These are phyloP conservation scores for Cyclocybe aegerita DNA, from an alignment of 768 basidiomycete genomes.

Conservation along the genomic window DNA sequence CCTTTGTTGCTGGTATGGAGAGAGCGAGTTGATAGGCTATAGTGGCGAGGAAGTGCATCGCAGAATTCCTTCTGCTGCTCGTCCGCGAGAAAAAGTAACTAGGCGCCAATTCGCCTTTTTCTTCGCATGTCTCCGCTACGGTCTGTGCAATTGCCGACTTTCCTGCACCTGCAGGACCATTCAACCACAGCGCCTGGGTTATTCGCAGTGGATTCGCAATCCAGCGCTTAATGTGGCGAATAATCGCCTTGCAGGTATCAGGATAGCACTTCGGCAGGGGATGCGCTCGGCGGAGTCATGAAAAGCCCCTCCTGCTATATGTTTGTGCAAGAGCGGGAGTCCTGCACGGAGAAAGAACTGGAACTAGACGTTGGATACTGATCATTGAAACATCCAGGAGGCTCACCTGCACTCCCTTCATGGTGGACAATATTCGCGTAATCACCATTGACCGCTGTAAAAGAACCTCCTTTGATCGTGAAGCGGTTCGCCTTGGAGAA, in stretches of 20 bases:
- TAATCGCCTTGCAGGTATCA: not conserved
- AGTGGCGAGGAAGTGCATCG: not conserved
- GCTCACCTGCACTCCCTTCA: too few relatives aligned
- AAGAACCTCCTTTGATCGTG: too few relatives aligned
- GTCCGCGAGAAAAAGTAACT: not conserved
- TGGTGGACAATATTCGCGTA: too few relatives aligned
- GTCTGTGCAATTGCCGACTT: conserved; percentile 1
- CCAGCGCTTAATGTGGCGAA: not conserved
- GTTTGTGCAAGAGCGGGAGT: too few relatives aligned
- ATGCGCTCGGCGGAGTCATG: not conserved
- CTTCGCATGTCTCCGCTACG: not conserved
- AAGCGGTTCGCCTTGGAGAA: too few relatives aligned
- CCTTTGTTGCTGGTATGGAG: not conserved
- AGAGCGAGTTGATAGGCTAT: not conserved
- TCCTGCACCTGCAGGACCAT: conserved; percentile 1
- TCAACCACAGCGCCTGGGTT: not conserved
- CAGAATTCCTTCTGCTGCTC: not conserved
- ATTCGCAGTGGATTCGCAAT: not conserved
- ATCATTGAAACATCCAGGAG: not conserved
- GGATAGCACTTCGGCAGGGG: not conserved
- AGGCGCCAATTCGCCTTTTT: not conserved
- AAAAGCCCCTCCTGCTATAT: not conserved
- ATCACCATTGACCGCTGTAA: too few relatives aligned
- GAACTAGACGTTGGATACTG: too few relatives aligned
- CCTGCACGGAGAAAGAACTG: too few relatives aligned